Conservation (phyloP, 352 stramenopile species). For the Globisporangium nunn region DNA sequence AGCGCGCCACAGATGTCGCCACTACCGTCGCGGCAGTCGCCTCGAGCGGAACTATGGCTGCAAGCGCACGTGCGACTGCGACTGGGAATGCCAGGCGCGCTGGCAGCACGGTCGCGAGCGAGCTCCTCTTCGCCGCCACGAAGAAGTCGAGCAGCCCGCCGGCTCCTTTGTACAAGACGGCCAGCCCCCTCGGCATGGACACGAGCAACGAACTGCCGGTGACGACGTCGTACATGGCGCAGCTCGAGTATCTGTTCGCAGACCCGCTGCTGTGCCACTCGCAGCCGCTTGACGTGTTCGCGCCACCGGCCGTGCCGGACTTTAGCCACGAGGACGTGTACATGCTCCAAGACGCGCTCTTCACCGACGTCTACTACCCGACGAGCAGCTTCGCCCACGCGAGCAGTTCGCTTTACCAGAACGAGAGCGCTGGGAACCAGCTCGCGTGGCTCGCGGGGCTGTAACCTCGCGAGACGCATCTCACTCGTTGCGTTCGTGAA, state of each 20-base stretch:
- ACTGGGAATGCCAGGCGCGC: neutral
- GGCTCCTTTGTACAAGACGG: neutral
- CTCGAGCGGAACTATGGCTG: neutral
- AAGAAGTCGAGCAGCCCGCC: neutral
- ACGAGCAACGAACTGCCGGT: neutral
- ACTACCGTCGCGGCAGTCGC: neutral
- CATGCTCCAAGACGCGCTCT: constrained; percentile 10
- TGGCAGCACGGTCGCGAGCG: neutral
- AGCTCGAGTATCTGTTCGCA: constrained; percentile 8
- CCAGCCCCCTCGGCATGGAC: constrained; percentile 2
- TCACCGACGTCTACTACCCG: constrained; percentile 2
- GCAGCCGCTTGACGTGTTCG: neutral
- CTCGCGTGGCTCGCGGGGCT: constrained; percentile 1
- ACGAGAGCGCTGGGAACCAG: neutral
- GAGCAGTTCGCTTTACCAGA: neutral
- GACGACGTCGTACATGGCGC: neutral
- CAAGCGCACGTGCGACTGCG: too few relatives aligned
- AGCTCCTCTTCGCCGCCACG: neutral
- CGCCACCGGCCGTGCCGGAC: neutral
- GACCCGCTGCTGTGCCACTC: constrained; percentile 7
- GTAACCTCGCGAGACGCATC: neutral
- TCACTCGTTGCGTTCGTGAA: too few relatives aligned
- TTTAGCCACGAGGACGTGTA: constrained; percentile 4
- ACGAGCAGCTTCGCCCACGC: neutral
- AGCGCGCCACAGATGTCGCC: constrained; percentile 3